phyloP scores from a whole-genome alignment of 2,329 filamentous ascomycete genomes.

The Phaeoacremonium minimum region DNA sequence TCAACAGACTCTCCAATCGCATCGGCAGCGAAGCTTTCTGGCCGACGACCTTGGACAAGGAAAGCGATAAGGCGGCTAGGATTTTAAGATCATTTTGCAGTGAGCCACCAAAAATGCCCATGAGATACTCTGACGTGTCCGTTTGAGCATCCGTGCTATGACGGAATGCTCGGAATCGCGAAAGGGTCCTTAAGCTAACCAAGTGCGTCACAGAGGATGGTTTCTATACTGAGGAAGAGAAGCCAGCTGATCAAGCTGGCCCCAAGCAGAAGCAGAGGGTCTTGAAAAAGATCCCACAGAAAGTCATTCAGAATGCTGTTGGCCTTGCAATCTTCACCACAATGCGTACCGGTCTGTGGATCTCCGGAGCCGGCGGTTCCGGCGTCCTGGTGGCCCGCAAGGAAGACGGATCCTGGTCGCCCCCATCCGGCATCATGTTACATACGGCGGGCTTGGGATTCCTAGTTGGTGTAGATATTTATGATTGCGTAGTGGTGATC shows the following conservation, averaged over 20 bases:
- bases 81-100: constrained; percentile 71
- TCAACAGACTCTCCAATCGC: constrained; percentile 65
- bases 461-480: constrained; percentile 68
- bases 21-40: constrained; percentile 72
- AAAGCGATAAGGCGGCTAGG: constrained; percentile 71
- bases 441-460: constrained; percentile 69
- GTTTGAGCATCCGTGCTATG: too few relatives aligned
- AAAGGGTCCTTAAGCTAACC: neutral
- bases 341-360: constrained; percentile 53
- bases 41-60: constrained; percentile 69
- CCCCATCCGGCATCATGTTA: constrained; percentile 67
- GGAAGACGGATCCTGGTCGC: constrained; percentile 61
- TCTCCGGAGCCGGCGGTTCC: constrained; percentile 54
- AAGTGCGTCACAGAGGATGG: constrained; percentile 1
- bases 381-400: constrained; percentile 55
- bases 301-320: constrained; percentile 49
- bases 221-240: constrained; percentile 5
- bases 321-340: constrained; percentile 62
- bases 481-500: constrained; percentile 73
- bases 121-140: too few relatives aligned
- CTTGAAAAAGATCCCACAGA: constrained; percentile 25
- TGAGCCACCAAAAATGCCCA: constrained; percentile 22
- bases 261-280: constrained; percentile 14
- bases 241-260: constrained; percentile 1
- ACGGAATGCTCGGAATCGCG: neutral